Evolutionary conservation across 352 stramenopile species (phyloP).

Genomic region (Elongisporangium senticosum): DNA sequence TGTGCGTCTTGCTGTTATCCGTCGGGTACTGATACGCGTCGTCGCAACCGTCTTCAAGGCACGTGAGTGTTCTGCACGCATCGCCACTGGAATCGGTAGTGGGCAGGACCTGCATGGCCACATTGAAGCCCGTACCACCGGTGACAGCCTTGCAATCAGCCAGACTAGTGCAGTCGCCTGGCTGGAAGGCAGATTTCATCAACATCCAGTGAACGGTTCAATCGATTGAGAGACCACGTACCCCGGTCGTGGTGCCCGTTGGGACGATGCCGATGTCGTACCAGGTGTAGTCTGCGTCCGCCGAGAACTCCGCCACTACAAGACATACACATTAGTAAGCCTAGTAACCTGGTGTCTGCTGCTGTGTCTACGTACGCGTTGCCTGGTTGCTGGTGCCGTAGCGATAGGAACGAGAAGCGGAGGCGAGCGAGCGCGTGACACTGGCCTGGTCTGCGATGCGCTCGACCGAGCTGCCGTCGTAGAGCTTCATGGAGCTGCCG

Average conservation of each 20-base stretch:
- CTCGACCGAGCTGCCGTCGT: constrained; percentile 17
- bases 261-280: constrained; percentile 46
- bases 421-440: constrained; percentile 15
- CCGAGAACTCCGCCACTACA: constrained; percentile 38
- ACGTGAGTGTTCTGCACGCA: constrained; percentile 41
- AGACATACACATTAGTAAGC: not conserved
- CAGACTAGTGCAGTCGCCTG: constrained; percentile 35
- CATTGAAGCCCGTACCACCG: constrained; percentile 55
- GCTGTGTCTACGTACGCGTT: constrained; percentile 25
- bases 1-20: constrained; percentile 49
- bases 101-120: constrained; percentile 53
- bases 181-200: constrained; percentile 14
- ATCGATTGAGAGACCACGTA: constrained; percentile 15
- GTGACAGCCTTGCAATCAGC: constrained; percentile 48
- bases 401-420: constrained; percentile 36
- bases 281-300: constrained; percentile 26
- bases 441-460: constrained; percentile 13
- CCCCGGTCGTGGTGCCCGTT: constrained; percentile 15
- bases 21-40: constrained; percentile 65
- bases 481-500: constrained; percentile 24
- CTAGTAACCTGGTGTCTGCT: too few species aligned
- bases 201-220: not conserved
- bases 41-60: constrained; percentile 38
- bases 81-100: constrained; percentile 1
- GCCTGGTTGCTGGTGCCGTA: constrained; percentile 38